Base-by-base conservation (phyloP, 2,329 filamentous ascomycete species). In the Berkeleyomyces rouxiae region DNA sequence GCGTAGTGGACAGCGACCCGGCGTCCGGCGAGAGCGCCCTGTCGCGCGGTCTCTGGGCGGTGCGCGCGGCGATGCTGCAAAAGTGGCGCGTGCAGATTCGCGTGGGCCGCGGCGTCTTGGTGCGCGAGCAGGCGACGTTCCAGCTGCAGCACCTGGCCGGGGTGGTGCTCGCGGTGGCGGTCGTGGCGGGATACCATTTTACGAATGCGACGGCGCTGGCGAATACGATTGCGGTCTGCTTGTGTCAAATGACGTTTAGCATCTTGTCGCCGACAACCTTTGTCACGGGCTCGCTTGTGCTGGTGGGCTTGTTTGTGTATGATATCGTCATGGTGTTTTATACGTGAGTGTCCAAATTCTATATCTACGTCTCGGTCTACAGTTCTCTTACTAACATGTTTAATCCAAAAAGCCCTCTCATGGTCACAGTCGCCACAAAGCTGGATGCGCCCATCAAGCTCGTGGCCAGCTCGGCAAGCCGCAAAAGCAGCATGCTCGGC, bases 371-470 rank as follows among this genome's bases (percentile, higher is more conserved):
- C 5, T 23, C n/a, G 13, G n/a, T 13, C 10, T 11, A 3, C 7
- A 3, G 16, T n/a, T 46, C 3, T 43, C 13, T 43, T 33, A 11
- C 68, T 71, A 66, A 72, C 66, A 4, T 51, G 9, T n/a, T 10
- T 31, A 10, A 61, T 31, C 10, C 3, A 4, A 31, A 1, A 63
- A 86, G 83, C 0, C 88, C 88, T 0, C 84, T 88, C 70, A 93
- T 93, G 88, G 78, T 91, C 5, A 88, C 87, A 0, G 88, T 99
- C 7, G 93, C 92, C 10, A 95, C 86, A 6, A 87, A 86, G 47
- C 77, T 99, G 36, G 92, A 99, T 67, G 88, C 92, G 0, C 93
- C 92, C 0, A 93, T 96, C 72, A 97, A 96, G 71, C 81, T 99
- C 6, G 80, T 93, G 4, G 95, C 96, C 66, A 72, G 77, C 31